Evolutionary conservation across 2,329 filamentous ascomycete species (phyloP), one percentile per base, ranked within the genome.

Genomic region (Ophioceras dolichostomum): DNA sequence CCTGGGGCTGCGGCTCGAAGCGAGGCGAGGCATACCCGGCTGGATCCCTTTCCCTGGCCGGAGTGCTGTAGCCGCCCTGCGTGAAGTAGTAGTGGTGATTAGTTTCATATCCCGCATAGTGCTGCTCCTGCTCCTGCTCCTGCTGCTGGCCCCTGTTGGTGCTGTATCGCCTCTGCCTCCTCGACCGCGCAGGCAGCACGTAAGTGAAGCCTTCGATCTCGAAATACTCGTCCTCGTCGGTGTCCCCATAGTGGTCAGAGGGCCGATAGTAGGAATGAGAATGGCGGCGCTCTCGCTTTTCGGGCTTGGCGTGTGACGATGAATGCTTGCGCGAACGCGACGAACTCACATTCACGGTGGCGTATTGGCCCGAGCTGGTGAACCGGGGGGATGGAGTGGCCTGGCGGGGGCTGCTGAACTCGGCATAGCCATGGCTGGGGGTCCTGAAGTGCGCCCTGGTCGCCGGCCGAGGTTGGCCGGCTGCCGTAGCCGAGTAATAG

Each of bases 261-360:
- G 69, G 57, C 64, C 68, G 70, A 62, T 69, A 65, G 62, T 71
- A 68, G 60, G 68, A 66, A 59, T 65, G 70, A 46, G 71, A 74
- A 59, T 58, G 62, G 53, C 68, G 69, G 51, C 70, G 68, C 56
- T 73, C 67, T 58, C 61, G 66, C 13, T 31, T 16, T 61, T 59
- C 62, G 51, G 58, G 52, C 48, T 49, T 58, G 53, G 59, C 59
- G 53, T 57, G 60, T 47, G 62, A 58, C 53, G 60, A 66, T 57
- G 61, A 67, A 58, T 59, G 52, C 59, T 68, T 68, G 50, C 59
- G 59, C 52, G 58, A 56, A 57, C 59, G 56, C 61, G 59, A 54
- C 53, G 56, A 58, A 76, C 72, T 76, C 72, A 76, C 72, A 75
- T 76, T 72, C 62, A 69, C 70, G 60, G 72, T 75, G 61, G 69